Conservation (phyloP, 257 asterid genomes). For the Linderniella brevidens region DNA sequence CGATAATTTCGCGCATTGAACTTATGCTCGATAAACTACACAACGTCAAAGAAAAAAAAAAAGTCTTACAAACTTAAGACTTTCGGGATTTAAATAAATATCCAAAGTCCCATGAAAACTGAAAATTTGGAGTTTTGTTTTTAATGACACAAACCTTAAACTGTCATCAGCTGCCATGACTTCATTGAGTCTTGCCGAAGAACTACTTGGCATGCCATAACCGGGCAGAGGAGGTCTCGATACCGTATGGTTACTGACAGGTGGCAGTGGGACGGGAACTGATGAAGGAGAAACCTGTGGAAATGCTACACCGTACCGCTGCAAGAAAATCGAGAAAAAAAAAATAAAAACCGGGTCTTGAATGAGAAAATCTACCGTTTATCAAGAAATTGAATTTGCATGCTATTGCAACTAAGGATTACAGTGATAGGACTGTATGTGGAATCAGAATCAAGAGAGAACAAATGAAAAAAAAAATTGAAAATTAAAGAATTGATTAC, state of each 20-base stretch:
- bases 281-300: conserved; percentile 49
- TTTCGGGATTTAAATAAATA: no score
- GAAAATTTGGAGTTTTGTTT: not conserved
- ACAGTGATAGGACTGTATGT: no score
- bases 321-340: conserved; percentile 11
- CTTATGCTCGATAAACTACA: conserved; percentile 40
- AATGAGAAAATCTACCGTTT: no score
- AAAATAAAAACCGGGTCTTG: no score
- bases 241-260: conserved; percentile 42
- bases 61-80: not conserved
- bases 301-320: conserved; percentile 70
- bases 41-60: not conserved
- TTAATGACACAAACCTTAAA: conserved; percentile 35
- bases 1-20: conserved; percentile 52
- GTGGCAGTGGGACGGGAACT: conserved; percentile 69
- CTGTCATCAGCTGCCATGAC: conserved; percentile 71
- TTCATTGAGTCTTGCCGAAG: conserved; percentile 75
- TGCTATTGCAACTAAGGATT: no score
- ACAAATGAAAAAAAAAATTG: not conserved
- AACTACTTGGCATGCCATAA: conserved; percentile 87
- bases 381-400: no score
- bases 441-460: not conserved
- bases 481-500: conserved; percentile 21
- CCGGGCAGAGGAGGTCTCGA: conserved; percentile 56
- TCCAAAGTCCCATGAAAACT: not conserved